Evolutionary conservation across 106 monocot species (phyloP).

Genomic region (Amphibolis antarctica): DNA sequence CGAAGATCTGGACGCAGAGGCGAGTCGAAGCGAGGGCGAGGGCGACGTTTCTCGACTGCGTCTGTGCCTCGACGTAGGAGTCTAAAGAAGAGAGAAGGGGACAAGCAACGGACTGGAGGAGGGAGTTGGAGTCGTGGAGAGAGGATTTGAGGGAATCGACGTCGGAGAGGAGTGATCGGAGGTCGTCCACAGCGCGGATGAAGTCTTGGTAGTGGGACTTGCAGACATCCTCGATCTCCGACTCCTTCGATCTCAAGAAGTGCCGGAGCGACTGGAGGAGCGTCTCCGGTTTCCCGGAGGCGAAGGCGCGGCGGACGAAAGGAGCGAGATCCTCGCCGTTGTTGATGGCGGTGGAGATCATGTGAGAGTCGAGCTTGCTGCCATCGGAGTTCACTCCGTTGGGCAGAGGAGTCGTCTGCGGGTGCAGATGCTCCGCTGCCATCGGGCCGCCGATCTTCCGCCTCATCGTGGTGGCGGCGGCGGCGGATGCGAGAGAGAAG

Average conservation of each 20-base stretch:
- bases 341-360: constrained; percentile 69
- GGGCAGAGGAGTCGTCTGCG: not conserved
- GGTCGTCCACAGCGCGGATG: constrained; percentile 95
- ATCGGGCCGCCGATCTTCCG: not conserved
- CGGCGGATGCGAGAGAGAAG: not conserved
- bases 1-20: constrained; percentile 40
- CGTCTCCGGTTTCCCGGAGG: constrained; percentile 60
- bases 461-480: constrained; percentile 1
- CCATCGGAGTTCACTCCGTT: constrained; percentile 2
- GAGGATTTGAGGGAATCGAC: constrained; percentile 83
- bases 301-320: constrained; percentile 83
- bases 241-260: constrained; percentile 68
- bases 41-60: constrained; percentile 44
- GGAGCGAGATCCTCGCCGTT: constrained; percentile 90
- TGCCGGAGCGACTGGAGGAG: constrained; percentile 64
- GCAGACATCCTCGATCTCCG: constrained; percentile 94
- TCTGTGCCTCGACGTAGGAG: constrained; percentile 48
- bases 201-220: constrained; percentile 89
- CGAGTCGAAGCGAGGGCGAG: constrained; percentile 35
- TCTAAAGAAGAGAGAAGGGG: constrained; percentile 74
- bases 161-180: constrained; percentile 88
- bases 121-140: constrained; percentile 59
- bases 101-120: constrained; percentile 53
- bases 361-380: constrained; percentile 27
- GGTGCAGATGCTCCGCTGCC: not conserved